Percentiles rank a stretch among this genome's conserved stretches.
Conservation (phyloP, 768 basidiomycete genomes). For the Podaxis sp. region DNA sequence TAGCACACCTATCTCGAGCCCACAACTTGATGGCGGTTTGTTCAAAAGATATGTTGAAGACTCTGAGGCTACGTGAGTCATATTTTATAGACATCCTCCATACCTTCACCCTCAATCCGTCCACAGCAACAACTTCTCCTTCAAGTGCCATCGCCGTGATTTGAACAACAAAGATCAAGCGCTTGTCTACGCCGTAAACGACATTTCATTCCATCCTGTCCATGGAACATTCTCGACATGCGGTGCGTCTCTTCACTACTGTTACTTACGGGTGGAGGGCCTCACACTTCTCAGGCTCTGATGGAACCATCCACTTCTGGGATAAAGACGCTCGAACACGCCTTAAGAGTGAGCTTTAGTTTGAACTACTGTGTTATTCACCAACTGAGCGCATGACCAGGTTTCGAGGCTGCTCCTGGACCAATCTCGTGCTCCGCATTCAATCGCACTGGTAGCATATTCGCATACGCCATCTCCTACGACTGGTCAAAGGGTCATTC, state of each 20-base stretch:
- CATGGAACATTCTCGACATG: slow-evolving; percentile 85
- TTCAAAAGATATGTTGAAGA: slow-evolving; percentile 75
- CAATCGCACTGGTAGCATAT: slow-evolving; percentile 84
- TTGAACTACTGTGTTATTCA: not conserved
- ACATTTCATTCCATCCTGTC: slow-evolving; percentile 80
- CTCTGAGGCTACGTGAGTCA: slow-evolving; percentile 61
- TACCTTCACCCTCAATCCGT: not conserved
- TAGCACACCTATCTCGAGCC: not conserved
- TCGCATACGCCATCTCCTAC: slow-evolving; percentile 90
- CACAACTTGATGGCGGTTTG: not conserved
- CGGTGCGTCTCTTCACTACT: slow-evolving; percentile 33
- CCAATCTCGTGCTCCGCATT: slow-evolving; percentile 81
- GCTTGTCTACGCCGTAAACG: slow-evolving; percentile 78
- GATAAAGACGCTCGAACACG: slow-evolving; percentile 91
- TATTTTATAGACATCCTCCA: not conserved
- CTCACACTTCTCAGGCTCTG: slow-evolving; percentile 46
- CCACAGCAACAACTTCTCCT: slow-evolving; percentile 75
- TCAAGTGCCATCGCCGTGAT: slow-evolving; percentile 77
- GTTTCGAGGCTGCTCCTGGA: slow-evolving; percentile 68
- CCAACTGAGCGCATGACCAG: slow-evolving; percentile 26
- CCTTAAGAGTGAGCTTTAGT: slow-evolving; percentile 65
- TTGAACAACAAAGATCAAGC: slow-evolving; percentile 57
- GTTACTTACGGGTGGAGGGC: slow-evolving; percentile 11
- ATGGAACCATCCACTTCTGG: slow-evolving; percentile 91
- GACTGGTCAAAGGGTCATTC: slow-evolving; percentile 93